Evolutionary conservation across 2,329 filamentous ascomycete species (phyloP).

Genomic region (Aspergillus ustus): DNA sequence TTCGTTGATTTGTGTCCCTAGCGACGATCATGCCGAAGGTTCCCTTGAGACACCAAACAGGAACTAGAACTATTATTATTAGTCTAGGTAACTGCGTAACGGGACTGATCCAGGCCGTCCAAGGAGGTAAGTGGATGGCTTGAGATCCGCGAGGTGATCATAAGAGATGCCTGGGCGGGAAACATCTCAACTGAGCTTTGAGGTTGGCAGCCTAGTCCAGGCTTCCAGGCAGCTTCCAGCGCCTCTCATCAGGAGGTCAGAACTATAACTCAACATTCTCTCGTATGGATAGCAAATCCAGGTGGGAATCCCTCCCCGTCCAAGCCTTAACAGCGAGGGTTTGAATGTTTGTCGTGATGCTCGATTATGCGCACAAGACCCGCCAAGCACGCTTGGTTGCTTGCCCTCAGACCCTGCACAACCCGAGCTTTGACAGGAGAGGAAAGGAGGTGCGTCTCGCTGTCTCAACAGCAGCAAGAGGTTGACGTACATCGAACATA

Average conservation of each 20-base stretch:
- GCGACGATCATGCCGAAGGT: neutral
- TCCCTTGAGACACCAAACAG: neutral
- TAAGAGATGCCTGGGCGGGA: neutral
- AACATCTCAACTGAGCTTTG: neutral
- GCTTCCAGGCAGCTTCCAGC: neutral
- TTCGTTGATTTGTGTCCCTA: neutral
- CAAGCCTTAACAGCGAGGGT: too few relatives aligned
- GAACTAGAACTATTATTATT: neutral
- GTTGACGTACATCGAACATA: constrained; percentile 1
- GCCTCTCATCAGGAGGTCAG: neutral
- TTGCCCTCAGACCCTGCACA: constrained; percentile 13
- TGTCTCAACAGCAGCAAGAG: neutral
- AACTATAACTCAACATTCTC: neutral
- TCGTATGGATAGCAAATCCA: neutral
- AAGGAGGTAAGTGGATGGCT: neutral
- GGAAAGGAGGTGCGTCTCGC: neutral
- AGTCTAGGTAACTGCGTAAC: neutral
- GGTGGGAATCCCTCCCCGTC: neutral
- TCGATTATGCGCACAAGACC: neutral
- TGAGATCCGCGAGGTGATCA: neutral
- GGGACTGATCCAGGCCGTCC: neutral
- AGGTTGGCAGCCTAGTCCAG: too few relatives aligned
- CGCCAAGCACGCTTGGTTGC: constrained; percentile 12
- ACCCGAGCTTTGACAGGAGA: neutral
- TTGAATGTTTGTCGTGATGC: too few relatives aligned